Evolutionary conservation across 345 rosid genomes (phyloP).

Genomic region (Rhodamnia argentea): DNA sequence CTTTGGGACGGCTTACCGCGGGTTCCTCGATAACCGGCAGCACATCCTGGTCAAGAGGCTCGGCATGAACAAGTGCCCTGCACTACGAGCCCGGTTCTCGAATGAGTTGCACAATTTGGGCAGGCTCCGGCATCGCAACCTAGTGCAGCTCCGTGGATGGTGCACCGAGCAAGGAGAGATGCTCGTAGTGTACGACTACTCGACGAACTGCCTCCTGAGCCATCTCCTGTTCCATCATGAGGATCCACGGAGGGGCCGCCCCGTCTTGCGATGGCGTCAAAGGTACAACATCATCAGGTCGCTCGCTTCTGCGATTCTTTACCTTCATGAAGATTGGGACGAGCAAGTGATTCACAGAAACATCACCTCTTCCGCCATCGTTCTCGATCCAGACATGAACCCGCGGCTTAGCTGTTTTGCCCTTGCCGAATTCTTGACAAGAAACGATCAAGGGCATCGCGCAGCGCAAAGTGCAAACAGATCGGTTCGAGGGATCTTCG

Average conservation of each 20-base stretch:
- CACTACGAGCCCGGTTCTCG: conserved; percentile 55
- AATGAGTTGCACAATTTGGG: conserved; percentile 71
- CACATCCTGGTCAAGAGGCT: conserved; percentile 78
- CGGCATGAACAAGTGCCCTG: conserved; percentile 94
- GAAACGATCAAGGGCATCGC: conserved; percentile 69
- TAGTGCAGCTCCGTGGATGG: conserved; percentile 92
- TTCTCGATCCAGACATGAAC: conserved; percentile 72
- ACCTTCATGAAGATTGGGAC: conserved; percentile 96
- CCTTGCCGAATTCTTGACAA: conserved; percentile 82
- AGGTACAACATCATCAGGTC: conserved; percentile 63
- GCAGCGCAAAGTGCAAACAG: conserved; percentile 26
- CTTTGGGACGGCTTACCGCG: conserved; percentile 90
- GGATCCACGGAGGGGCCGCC: conserved; percentile 14
- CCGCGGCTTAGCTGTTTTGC: conserved; percentile 81
- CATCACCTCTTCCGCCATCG: conserved; percentile 71
- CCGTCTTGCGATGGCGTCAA: conserved; percentile 48
- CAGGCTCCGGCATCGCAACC: conserved; percentile 77
- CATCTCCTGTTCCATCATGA: conserved; percentile 61
- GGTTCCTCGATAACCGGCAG: conserved; percentile 48
- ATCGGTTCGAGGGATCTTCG: conserved; percentile 84
- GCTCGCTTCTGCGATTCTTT: conserved; percentile 74
- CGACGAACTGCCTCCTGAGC: conserved; percentile 55
- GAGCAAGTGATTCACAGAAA: conserved; percentile 88
- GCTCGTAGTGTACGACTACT: conserved; percentile 85
- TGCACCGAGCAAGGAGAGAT: conserved; percentile 98